phyloP scores from a whole-genome alignment of 2,329 filamentous ascomycete species.

The Magnaporthiopsis rhizophila region DNA sequence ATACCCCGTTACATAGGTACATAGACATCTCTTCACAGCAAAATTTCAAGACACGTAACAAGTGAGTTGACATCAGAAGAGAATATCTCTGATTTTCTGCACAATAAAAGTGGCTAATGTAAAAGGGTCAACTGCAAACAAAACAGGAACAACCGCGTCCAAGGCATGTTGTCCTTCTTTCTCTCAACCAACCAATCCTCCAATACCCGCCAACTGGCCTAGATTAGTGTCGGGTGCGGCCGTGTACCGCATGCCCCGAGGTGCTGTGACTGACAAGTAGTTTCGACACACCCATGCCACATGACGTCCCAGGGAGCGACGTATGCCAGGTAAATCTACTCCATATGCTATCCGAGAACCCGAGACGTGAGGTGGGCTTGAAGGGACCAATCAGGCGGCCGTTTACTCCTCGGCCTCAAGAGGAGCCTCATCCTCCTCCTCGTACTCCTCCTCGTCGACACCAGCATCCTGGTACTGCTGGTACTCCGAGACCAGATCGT shows the following conservation, averaged over 20 bases:
- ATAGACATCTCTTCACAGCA: neutral
- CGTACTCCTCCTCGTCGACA: constrained; percentile 94
- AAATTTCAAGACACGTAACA: neutral
- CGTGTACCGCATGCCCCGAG: neutral
- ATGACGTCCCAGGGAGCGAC: neutral
- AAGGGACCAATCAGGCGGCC: neutral
- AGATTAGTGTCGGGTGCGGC: neutral
- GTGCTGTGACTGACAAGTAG: neutral
- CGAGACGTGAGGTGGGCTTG: neutral
- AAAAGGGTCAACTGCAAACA: neutral
- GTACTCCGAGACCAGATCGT: constrained; percentile 98
- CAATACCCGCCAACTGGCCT: neutral
- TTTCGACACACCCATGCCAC: neutral
- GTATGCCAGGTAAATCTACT: neutral
- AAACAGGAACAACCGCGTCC: neutral
- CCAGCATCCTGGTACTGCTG: constrained; percentile 99
- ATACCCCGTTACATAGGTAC: too few relatives aligned
- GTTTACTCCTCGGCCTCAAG: constrained; percentile 59
- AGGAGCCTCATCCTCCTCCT: constrained; percentile 81
- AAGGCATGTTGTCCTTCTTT: neutral
- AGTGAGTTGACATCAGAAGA: neutral
- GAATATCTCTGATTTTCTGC: constrained; percentile 1
- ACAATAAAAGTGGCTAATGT: constrained; percentile 1
- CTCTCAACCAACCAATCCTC: neutral
- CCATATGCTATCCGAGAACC: neutral